phyloP scores from a whole-genome alignment of 1,139 yeast genomes.

The Fermentozyma sake region DNA sequence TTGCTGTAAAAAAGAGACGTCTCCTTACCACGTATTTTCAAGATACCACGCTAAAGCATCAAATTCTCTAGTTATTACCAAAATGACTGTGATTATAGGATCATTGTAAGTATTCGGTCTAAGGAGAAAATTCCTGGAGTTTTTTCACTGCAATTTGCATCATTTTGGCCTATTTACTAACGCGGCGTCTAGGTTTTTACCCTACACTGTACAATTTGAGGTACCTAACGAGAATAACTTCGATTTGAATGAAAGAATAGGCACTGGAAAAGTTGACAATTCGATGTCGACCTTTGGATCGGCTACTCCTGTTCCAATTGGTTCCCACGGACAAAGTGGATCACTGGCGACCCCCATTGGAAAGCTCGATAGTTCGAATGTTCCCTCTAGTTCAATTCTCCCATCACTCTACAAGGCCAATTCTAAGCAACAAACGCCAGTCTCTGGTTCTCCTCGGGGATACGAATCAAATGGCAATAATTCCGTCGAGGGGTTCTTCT shows the following conservation, averaged over 20 bases:
- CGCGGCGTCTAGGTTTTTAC: conserved; percentile 57
- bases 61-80: too few species aligned
- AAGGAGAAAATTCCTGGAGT: conserved; percentile 1
- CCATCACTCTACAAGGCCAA: conserved; percentile 16
- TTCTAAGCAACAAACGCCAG: conserved; percentile 10
- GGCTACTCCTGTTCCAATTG: too few species aligned
- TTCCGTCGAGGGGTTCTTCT: conserved; percentile 30
- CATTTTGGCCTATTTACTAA: conserved; percentile 16
- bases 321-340: neutral
- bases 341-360: neutral
- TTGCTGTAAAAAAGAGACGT: too few species aligned
- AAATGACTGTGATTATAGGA: conserved; percentile 58
- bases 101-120: conserved; percentile 48
- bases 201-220: conserved; percentile 70
- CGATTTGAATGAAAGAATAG: too few species aligned
- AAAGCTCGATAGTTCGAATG: neutral
- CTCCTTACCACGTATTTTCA: too few species aligned
- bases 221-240: too few species aligned
- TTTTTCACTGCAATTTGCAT: too few species aligned
- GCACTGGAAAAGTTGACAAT: too few species aligned
- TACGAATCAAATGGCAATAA: conserved; percentile 5
- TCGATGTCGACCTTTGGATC: too few species aligned
- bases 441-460: conserved; percentile 6
- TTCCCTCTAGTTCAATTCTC: conserved; percentile 12
- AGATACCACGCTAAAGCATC: too few species aligned